Evolutionary conservation across 2,329 filamentous ascomycete genomes (phyloP).

Genomic region (Diaporthe sp.): DNA sequence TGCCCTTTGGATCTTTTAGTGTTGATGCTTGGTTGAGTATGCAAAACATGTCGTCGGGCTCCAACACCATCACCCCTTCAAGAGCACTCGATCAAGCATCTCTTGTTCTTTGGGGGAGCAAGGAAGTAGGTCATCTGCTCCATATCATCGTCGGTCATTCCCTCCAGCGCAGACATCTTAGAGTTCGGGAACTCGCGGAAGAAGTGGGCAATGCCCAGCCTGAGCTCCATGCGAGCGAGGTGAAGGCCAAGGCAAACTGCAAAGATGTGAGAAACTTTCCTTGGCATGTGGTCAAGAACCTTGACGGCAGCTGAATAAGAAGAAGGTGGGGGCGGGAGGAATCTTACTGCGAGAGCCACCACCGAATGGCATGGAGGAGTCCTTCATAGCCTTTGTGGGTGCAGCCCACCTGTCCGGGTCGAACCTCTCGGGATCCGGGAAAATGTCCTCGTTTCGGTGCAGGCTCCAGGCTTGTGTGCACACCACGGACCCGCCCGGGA

Average conservation of each 20-base stretch:
- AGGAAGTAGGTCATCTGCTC: slow-evolving; percentile 48
- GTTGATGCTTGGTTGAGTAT: not conserved
- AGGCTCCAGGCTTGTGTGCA: slow-evolving; percentile 62
- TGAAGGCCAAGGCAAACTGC: slow-evolving; percentile 67
- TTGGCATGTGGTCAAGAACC: not conserved
- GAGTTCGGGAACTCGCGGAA: slow-evolving; percentile 55
- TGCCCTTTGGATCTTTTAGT: not conserved
- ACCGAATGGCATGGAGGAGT: slow-evolving; percentile 49
- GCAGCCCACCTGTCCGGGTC: slow-evolving; percentile 56
- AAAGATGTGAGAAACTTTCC: slow-evolving; percentile 57
- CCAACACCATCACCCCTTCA: not conserved
- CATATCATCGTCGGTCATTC: slow-evolving; percentile 51
- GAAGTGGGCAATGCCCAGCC: slow-evolving; percentile 63
- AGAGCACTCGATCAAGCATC: slow-evolving; percentile 47
- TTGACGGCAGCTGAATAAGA: not conserved
- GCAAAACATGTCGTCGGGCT: not conserved
- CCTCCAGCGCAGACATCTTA: slow-evolving; percentile 46
- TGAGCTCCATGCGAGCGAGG: slow-evolving; percentile 67
- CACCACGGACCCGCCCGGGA: slow-evolving; percentile 57
- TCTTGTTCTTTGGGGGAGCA: slow-evolving; percentile 46
- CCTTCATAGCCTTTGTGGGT: slow-evolving; percentile 49
- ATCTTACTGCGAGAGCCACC: slow-evolving; percentile 48
- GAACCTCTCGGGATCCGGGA: slow-evolving; percentile 54
- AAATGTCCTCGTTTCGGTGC: slow-evolving; percentile 59
- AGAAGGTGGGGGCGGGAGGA: too few species aligned